Conservation (phyloP, 202 grass and related monocot species). For the Cymbopogon flexuosus region DNA sequence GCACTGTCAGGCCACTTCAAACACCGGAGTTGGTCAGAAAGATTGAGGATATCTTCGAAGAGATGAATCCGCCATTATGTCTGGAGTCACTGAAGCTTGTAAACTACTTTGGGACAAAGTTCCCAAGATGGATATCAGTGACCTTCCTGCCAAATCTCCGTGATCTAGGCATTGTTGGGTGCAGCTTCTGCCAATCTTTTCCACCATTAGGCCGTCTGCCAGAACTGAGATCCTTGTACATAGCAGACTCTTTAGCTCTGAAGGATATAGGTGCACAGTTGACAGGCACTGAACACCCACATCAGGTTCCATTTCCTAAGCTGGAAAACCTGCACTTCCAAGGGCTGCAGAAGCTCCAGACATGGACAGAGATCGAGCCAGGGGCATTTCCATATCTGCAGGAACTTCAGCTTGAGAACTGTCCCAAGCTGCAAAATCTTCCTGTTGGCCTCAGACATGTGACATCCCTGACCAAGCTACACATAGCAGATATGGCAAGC, state of each 20-base stretch:
- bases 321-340: conserved; percentile 56
- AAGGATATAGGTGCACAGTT: conserved; percentile 45
- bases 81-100: conserved; percentile 51
- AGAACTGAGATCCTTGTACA: conserved; percentile 44
- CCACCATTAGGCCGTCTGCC: conserved; percentile 57
- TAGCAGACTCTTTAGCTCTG: conserved; percentile 42
- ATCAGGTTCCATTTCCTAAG: conserved; percentile 58
- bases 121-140: conserved; percentile 56
- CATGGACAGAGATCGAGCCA: conserved; percentile 50
- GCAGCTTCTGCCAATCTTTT: conserved; percentile 42
- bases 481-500: conserved; percentile 51
- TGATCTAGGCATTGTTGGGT: conserved; percentile 34
- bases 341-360: conserved; percentile 47
- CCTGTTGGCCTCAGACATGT: conserved; percentile 47
- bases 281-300: conserved; percentile 29
- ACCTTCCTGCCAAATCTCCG: conserved; percentile 50
- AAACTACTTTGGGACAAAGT: conserved; percentile 52
- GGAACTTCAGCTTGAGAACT: conserved; percentile 65
- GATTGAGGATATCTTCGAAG: conserved; percentile 52
- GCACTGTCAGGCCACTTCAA: conserved; percentile 8
- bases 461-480: conserved; percentile 43
- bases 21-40: conserved; percentile 24
- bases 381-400: conserved; percentile 49
- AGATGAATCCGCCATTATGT: conserved; percentile 49
- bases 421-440: conserved; percentile 48